phyloP scores from a whole-genome alignment of 2,329 filamentous ascomycete genomes.

The Monosporascus sp. region DNA sequence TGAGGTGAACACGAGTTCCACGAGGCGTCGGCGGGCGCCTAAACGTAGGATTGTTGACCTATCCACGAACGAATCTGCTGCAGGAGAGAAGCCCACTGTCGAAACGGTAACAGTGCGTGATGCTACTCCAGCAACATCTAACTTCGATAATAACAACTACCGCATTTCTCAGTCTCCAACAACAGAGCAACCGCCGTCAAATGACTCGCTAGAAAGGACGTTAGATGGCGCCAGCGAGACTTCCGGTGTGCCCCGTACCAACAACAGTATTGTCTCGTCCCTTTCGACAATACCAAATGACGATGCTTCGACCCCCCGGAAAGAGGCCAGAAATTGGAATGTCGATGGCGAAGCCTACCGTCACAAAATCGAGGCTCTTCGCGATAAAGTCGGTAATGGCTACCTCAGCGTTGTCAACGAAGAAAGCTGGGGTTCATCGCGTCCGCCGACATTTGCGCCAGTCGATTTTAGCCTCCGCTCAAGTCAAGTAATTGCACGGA shows the following conservation, averaged over 20 bases:
- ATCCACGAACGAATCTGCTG: constrained; percentile 44
- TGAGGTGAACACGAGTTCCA: constrained; percentile 53
- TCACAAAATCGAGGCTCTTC: constrained; percentile 80
- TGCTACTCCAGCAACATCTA: constrained; percentile 9
- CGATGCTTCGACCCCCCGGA: constrained; percentile 32
- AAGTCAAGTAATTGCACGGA: constrained; percentile 30
- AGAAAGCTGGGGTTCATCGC: constrained; percentile 55
- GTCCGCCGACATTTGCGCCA: constrained; percentile 32
- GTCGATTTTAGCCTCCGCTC: constrained; percentile 35
- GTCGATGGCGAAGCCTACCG: constrained; percentile 73
- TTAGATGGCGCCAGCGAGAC: constrained; percentile 22
- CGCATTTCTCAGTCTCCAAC: constrained; percentile 38
- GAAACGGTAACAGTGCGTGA: constrained; percentile 17
- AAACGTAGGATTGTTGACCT: constrained; percentile 63
- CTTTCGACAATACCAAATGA: constrained; percentile 27
- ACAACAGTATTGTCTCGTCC: constrained; percentile 31
- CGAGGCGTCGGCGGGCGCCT: constrained; percentile 54
- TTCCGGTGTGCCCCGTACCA: constrained; percentile 33
- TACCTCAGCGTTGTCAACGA: constrained; percentile 86
- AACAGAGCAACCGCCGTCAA: constrained; percentile 22
- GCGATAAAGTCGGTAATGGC: constrained; percentile 77
- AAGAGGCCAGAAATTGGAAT: constrained; percentile 54
- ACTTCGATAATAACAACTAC: constrained; percentile 32
- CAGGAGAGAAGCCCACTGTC: constrained; percentile 12
- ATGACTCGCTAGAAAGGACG: constrained; percentile 27